Evolutionary conservation across 2,329 filamentous ascomycete genomes (phyloP).

Genomic region (Blumeria hordei): DNA sequence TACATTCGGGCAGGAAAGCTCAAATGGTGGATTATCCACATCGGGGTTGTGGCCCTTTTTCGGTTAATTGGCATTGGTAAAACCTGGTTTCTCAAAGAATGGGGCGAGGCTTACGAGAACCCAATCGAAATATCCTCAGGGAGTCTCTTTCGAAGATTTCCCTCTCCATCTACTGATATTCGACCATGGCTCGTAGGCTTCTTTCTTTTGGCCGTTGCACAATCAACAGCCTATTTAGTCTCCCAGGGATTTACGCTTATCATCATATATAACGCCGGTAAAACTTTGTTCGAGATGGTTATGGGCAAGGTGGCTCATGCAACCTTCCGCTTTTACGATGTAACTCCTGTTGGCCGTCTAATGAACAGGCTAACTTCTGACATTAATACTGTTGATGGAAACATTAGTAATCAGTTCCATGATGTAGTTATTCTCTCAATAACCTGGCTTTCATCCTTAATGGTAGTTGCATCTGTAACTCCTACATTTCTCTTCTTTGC

Average conservation of each 20-base stretch:
- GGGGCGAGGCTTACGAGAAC: conserved; percentile 51
- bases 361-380: conserved; percentile 87
- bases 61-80: conserved; percentile 40
- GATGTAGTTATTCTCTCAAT: conserved; percentile 45
- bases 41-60: conserved; percentile 36
- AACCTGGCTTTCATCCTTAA: conserved; percentile 45
- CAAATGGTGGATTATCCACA: conserved; percentile 43
- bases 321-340: conserved; percentile 76
- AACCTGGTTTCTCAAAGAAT: conserved; percentile 65
- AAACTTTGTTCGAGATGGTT: conserved; percentile 47
- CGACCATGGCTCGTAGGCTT: conserved; percentile 53
- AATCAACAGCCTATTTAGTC: conserved; percentile 33
- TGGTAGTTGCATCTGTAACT: conserved; percentile 59
- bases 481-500: conserved; percentile 55
- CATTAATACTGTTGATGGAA: conserved; percentile 70
- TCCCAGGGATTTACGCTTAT: conserved; percentile 44
- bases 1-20: conserved; percentile 65
- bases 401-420: conserved; percentile 54
- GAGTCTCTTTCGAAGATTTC: conserved; percentile 27
- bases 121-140: conserved; percentile 9
- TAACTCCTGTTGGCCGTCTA: conserved; percentile 65
- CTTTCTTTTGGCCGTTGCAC: conserved; percentile 34
- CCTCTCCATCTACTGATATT: conserved; percentile 41
- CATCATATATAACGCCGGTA: conserved; percentile 61
- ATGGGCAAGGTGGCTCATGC: conserved; percentile 52